A percentile compares a stretch with the other conserved stretches of the same genome.
Conservation (phyloP, 2,329 filamentous ascomycete species). For the Xylariaceae sp. region DNA sequence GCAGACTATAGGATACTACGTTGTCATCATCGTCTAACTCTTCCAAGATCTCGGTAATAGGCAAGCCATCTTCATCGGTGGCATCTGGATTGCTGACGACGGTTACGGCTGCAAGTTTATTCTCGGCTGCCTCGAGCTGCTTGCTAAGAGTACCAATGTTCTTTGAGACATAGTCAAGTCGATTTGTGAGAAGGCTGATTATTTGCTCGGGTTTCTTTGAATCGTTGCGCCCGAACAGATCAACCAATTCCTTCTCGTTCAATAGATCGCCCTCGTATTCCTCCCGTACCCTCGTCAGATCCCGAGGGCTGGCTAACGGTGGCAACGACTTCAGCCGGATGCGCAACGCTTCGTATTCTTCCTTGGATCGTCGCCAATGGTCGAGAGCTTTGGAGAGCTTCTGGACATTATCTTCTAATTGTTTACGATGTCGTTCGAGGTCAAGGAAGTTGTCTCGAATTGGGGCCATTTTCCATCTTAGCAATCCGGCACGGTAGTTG, state of each 20-base stretch:
- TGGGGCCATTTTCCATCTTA: slow-evolving; percentile 48
- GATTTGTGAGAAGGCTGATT: slow-evolving; percentile 67
- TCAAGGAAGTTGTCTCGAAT: slow-evolving; percentile 60
- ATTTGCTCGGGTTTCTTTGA: slow-evolving; percentile 64
- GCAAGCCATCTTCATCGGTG: slow-evolving; percentile 69
- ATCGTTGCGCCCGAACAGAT: slow-evolving; percentile 48
- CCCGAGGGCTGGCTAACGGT: slow-evolving; percentile 50
- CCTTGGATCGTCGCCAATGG: slow-evolving; percentile 89
- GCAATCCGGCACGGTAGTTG: too few species aligned
- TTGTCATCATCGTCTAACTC: slow-evolving; percentile 90
- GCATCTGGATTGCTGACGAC: slow-evolving; percentile 62
- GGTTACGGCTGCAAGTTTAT: slow-evolving; percentile 67
- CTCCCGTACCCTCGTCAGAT: slow-evolving; percentile 60
- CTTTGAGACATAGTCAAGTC: slow-evolving; percentile 86
- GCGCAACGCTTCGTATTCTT: slow-evolving; percentile 87
- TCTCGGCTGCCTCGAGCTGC: slow-evolving; percentile 66
- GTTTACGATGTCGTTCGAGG: slow-evolving; percentile 73
- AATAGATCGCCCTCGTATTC: slow-evolving; percentile 67
- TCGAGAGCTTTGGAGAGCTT: slow-evolving; percentile 76
- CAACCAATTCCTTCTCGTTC: slow-evolving; percentile 59
- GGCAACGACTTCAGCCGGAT: slow-evolving; percentile 71
- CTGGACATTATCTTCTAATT: slow-evolving; percentile 74
- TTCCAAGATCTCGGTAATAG: slow-evolving; percentile 89
- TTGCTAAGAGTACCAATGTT: slow-evolving; percentile 69
- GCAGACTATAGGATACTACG: slow-evolving; percentile 68